Evolutionary conservation across 148 eudicot genomes (phyloP).

Genomic region (Persicaria tinctoria): DNA sequence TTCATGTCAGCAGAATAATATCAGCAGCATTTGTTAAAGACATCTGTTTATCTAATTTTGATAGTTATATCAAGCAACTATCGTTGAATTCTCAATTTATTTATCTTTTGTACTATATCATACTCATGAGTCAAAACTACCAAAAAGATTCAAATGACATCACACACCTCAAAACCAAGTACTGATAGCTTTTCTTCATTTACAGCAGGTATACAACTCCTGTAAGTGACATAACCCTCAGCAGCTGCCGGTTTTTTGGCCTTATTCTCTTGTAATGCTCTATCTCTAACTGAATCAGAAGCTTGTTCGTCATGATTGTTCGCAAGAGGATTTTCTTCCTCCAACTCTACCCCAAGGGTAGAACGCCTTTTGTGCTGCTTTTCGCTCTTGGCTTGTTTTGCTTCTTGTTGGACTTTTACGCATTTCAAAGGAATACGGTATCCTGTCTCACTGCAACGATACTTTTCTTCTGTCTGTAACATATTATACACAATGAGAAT

Average conservation of each 20-base stretch:
- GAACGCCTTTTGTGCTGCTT: conserved; percentile 29
- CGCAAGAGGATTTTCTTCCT: not conserved
- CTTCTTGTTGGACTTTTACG: conserved; percentile 26
- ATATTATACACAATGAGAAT: not conserved
- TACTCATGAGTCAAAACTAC: not conserved
- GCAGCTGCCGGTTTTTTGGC: conserved; percentile 33
- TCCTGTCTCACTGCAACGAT: conserved; percentile 92
- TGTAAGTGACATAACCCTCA: conserved; percentile 52
- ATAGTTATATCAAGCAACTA: too few species aligned
- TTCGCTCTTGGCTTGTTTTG: conserved; percentile 25
- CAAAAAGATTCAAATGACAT: not conserved
- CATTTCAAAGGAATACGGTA: conserved; percentile 84
- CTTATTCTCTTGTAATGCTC: conserved; percentile 30
- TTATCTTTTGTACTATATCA: too few species aligned
- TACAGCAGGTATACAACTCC: conserved; percentile 74
- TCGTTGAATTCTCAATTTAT: too few species aligned
- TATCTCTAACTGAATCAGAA: conserved; percentile 27
- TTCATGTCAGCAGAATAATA: too few species aligned
- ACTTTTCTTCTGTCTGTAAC: conserved; percentile 62
- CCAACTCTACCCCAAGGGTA: conserved; percentile 24
- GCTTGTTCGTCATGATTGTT: not conserved
- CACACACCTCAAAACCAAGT: conserved; percentile 83
- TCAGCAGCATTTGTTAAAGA: too few species aligned
- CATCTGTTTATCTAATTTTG: too few species aligned
- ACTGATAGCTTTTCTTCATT: conserved; percentile 76